Evolutionary conservation across 2,329 filamentous ascomycete species (phyloP).

Genomic region (Nemania bipapillata): DNA sequence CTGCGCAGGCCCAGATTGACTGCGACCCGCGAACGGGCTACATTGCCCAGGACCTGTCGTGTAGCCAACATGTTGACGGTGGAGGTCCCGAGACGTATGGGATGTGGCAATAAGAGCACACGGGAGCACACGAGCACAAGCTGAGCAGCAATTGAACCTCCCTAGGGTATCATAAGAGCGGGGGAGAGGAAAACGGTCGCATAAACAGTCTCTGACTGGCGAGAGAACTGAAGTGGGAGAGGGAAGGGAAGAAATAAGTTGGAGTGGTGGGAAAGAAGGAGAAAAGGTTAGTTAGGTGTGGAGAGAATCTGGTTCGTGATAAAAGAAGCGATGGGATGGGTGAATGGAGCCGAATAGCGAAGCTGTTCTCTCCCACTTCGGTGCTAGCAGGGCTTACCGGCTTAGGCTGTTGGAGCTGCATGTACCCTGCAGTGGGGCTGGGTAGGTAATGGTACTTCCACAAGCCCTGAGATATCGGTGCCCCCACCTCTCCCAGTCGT

Average conservation of each 20-base stretch:
- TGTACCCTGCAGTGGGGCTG: conserved; percentile 6
- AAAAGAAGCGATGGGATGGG: conserved; percentile 47
- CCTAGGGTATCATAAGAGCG: conserved; percentile 42
- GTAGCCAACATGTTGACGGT: conserved; percentile 73
- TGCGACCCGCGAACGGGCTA: conserved; percentile 67
- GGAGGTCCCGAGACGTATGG: conserved; percentile 45
- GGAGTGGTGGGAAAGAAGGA: conserved; percentile 33
- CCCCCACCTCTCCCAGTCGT: conserved; percentile 26
- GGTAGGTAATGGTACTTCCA: conserved; percentile 25
- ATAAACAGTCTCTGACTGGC: conserved; percentile 49
- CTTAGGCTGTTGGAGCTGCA: conserved; percentile 25
- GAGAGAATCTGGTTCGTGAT: conserved; percentile 54
- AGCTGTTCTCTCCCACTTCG: conserved; percentile 34
- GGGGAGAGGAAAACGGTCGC: conserved; percentile 45
- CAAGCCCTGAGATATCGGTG: conserved; percentile 11
- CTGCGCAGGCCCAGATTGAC: conserved; percentile 72
- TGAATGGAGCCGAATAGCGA: conserved; percentile 41
- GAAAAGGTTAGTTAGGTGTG: conserved; percentile 55
- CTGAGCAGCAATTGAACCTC: conserved; percentile 51
- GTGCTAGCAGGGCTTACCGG: conserved; percentile 32
- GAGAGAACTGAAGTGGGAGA: conserved; percentile 32
- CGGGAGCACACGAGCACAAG: conserved; percentile 29
- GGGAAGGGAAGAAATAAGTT: conserved; percentile 31
- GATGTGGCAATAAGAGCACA: conserved; percentile 30
- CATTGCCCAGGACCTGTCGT: conserved; percentile 74